Conservation (phyloP, 805 yeast genomes). For the Pichia manshurica region DNA sequence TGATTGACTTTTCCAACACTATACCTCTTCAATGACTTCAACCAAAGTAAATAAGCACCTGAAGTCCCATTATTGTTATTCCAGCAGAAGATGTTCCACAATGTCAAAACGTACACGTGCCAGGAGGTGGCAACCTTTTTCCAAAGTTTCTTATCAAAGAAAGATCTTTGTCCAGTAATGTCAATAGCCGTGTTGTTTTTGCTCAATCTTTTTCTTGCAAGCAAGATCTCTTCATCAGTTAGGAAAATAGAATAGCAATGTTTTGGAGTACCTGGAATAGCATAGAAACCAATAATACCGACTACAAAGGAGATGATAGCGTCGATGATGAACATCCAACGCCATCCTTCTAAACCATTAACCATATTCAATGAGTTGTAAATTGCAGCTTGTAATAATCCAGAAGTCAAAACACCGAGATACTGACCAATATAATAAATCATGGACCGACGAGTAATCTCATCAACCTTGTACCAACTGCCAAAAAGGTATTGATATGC, state of each 20-base stretch:
- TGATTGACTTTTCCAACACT: constrained; percentile 42
- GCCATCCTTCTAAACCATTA: constrained; percentile 39
- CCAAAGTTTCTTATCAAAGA: constrained; percentile 46
- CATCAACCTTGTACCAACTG: constrained; percentile 51
- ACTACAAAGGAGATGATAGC: constrained; percentile 32
- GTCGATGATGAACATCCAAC: constrained; percentile 52
- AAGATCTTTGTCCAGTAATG: constrained; percentile 18
- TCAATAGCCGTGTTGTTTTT: constrained; percentile 28
- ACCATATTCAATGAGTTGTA: constrained; percentile 28
- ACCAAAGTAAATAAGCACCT: constrained; percentile 62
- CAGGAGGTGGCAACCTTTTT: constrained; percentile 45
- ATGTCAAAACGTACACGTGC: constrained; percentile 52
- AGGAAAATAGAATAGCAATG: constrained; percentile 47
- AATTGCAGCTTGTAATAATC: constrained; percentile 42
- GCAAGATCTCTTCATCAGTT: constrained; percentile 50
- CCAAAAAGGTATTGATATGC: constrained; percentile 56
- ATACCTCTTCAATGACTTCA: constrained; percentile 43
- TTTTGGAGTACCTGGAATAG: constrained; percentile 62
- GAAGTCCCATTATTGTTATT: constrained; percentile 52
- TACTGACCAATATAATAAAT: constrained; percentile 59
- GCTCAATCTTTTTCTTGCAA: constrained; percentile 41
- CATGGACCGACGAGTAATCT: constrained; percentile 57
- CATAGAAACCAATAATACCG: constrained; percentile 26
- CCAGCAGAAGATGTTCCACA: constrained; percentile 57
- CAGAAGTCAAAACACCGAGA: constrained; percentile 53